Base-by-base conservation (phyloP, 1,284 basidiomycete species). In the Boletellus deceptivus region DNA sequence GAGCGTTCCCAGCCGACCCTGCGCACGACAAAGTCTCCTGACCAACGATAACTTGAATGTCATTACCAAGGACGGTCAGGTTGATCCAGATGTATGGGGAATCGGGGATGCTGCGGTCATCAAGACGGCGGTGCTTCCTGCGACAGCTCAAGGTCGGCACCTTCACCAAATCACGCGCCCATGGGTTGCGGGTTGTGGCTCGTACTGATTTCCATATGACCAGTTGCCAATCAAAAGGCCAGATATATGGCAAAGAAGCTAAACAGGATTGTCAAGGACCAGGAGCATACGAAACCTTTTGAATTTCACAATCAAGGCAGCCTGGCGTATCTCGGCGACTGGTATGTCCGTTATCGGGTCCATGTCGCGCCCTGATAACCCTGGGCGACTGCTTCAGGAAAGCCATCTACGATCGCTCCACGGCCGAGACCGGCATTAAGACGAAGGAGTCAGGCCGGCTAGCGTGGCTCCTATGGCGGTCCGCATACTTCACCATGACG, bases 181-280 rank as follows among this genome's bases (percentile, higher is more conserved):
- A 46, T 62, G 68, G 64, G 68, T 55, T 68, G 45, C 20, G 68
- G 64, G 68, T 61, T 66, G 37, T 38, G 35, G 13, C 16, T 49
- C 43, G 56, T 41, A 51, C 38, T 56, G 33, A 58, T 49, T n/a
- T 13, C 46, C 44, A 40, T 39, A 51, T 20, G 50, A 55, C 57
- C 42, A 87, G 91, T 93, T 25, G 91, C 91, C 3, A 83, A 83
- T 55, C 90, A 93, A 66, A 85, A 91, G 70, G 91, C 83, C 2
- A 82, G 78, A 58, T 91, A 91, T 64, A 67, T 91, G 37, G 76
- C 76, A 43, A 83, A 83, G 60, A 83, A 82, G 61, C 73, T 93
- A 44, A 89, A 88, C 69, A 76, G 70, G 52, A 67, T 86, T 42
- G 79, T 75, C 5, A 76, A 72, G 52, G 76, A 79, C 42, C 68